Evolutionary conservation across 2,329 filamentous ascomycete genomes (phyloP).

Genomic region (Mycosphaerelloides madeirae): DNA sequence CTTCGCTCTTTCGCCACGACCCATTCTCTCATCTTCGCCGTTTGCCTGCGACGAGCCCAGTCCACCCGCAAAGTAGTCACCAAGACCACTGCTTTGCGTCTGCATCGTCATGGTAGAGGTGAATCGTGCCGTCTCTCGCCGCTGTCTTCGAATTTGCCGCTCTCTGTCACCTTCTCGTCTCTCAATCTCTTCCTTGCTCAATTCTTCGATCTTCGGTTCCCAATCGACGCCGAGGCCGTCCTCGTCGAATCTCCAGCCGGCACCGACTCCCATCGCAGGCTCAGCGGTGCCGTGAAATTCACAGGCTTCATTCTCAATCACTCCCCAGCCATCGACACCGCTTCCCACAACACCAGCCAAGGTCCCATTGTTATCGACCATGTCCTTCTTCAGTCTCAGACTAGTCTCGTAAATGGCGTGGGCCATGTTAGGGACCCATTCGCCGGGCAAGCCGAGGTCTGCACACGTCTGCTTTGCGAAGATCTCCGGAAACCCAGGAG

Average conservation of each 20-base stretch:
- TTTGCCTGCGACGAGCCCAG: slow-evolving; percentile 35
- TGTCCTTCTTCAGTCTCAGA: slow-evolving; percentile 88
- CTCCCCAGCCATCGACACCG: slow-evolving; percentile 62
- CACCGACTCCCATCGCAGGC: slow-evolving; percentile 56
- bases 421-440: slow-evolving; percentile 91
- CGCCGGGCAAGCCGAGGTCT: slow-evolving; percentile 80
- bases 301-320: slow-evolving; percentile 85
- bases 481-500: slow-evolving; percentile 82
- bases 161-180: slow-evolving; percentile 93
- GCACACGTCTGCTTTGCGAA: slow-evolving; percentile 92
- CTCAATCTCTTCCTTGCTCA: slow-evolving; percentile 96
- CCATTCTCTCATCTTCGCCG: slow-evolving; percentile 71
- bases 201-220: slow-evolving; percentile 50
- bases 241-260: slow-evolving; percentile 92
- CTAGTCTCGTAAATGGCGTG: slow-evolving; percentile 97
- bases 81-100: slow-evolving; percentile 38
- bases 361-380: slow-evolving; percentile 71
- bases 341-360: slow-evolving; percentile 65
- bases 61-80: slow-evolving; percentile 55
- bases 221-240: slow-evolving; percentile 66
- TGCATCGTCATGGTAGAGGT: slow-evolving; percentile 39
- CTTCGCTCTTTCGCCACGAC: slow-evolving; percentile 85
- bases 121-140: slow-evolving; percentile 88
- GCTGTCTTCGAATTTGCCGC: slow-evolving; percentile 76
- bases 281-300: slow-evolving; percentile 46